Evolutionary conservation across 129 eudicot genomes (phyloP).

Genomic region (Logfia minima): DNA sequence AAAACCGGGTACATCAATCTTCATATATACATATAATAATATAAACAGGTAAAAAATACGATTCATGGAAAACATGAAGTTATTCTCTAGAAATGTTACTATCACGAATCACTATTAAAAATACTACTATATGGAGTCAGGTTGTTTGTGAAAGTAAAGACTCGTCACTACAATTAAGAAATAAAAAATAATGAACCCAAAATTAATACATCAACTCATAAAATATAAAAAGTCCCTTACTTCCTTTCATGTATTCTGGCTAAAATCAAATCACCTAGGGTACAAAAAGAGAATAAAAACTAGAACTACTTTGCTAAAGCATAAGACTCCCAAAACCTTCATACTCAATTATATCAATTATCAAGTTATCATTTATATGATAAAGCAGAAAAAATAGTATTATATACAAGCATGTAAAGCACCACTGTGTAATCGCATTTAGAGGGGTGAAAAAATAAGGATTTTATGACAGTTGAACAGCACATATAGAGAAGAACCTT

Average conservation of each 20-base stretch:
- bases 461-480: neutral
- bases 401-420: neutral
- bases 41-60: no score
- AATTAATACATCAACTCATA: neutral
- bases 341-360: neutral
- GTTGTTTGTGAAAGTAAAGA: neutral
- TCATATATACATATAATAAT: neutral
- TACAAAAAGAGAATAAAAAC: neutral
- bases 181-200: neutral
- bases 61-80: neutral
- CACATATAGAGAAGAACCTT: neutral
- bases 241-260: neutral
- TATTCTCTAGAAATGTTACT: neutral
- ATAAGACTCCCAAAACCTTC: conserved; percentile 1
- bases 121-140: neutral
- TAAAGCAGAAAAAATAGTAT: neutral
- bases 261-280: neutral
- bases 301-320: neutral
- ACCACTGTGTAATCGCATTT: neutral
- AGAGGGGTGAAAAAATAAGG: neutral
- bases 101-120: neutral
- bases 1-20: neutral
- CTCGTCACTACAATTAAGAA: neutral
- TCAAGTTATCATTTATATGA: neutral
- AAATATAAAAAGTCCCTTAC: neutral